Base-by-base conservation (phyloP, 768 basidiomycete genomes). In the Asterophora lycoperdoides region DNA sequence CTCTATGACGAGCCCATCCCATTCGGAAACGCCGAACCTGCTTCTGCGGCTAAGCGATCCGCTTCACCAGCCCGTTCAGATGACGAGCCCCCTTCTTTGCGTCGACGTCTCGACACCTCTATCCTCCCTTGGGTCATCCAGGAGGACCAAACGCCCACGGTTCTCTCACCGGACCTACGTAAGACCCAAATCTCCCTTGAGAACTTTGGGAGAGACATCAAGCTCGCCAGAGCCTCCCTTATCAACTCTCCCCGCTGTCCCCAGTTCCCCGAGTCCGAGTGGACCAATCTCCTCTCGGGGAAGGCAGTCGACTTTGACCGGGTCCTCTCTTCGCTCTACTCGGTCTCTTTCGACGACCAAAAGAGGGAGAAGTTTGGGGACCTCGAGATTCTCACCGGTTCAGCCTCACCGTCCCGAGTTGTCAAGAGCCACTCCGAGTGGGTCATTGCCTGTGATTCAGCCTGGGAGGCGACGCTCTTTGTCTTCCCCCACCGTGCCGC, bases 301-400 rank as follows among this genome's bases (percentile, higher is more conserved):
- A n/a, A n/a, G n/a, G n/a, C n/a, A n/a, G n/a, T n/a, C n/a, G 51
- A 66, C 48, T 51, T 70, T 46, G 61, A 68, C 54, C 28, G 40
- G 7, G 56, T 70, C 37, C 49, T 67, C 32, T 47, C 59, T 0
- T 44, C 44, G 3, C 10, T 57, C 26, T 60, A 62, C 54, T 40
- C 60, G 13, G 30, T 54, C 26, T 39, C 40, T n/a, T 26, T 33
- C 13, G 41, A 52, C 11, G 46, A 54, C 8, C 18, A 36, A 15
- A 14, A 20, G 19, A 1, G 18, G 3, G 42, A 44, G n/a, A 18
- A 26, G 8, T 52, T n/a, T n/a, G n/a, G n/a, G n/a, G n/a, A n/a
- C n/a, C n/a, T n/a, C n/a, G n/a, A n/a, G n/a, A n/a, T n/a, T 18
- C 14, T 44, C 8, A 5, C 42, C 9, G 49, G 57, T 5, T 2